These are phyloP conservation scores for Cyphellophora attinorum DNA, from an alignment of 2,329 filamentous ascomycete species.

Conservation along the genomic window DNA sequence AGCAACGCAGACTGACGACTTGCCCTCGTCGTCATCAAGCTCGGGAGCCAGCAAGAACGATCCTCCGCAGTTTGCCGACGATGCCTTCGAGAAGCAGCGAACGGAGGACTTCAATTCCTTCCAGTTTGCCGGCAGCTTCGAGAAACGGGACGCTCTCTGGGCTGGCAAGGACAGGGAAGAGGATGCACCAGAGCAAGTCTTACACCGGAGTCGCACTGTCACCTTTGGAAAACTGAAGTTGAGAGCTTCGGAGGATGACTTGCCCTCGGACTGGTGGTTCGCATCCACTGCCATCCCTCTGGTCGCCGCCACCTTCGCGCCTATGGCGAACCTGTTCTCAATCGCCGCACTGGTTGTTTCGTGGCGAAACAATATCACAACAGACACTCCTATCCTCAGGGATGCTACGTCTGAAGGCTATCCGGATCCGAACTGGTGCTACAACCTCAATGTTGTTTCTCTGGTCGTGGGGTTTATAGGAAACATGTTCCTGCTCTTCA, in stretches of 20 bases:
- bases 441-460: constrained; percentile 67
- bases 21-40: too few species aligned
- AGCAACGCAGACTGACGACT: too few species aligned
- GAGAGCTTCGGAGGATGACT: constrained; percentile 32
- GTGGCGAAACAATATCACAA: constrained; percentile 54
- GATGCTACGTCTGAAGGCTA: constrained; percentile 42
- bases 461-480: constrained; percentile 66
- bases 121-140: too few species aligned
- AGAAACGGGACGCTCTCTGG: too few species aligned
- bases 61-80: too few species aligned
- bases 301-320: constrained; percentile 73
- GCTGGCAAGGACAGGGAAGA: too few species aligned
- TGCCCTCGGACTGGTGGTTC: constrained; percentile 38
- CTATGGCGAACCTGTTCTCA: constrained; percentile 77
- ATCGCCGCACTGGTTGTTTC: constrained; percentile 74
- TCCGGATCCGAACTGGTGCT: constrained; percentile 63
- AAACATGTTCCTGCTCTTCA: constrained; percentile 74
- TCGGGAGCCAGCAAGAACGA: too few species aligned
- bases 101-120: too few species aligned
- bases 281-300: constrained; percentile 55
- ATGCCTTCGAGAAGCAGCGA: too few species aligned
- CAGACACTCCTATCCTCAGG: constrained; percentile 37
- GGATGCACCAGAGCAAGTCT: neutral
- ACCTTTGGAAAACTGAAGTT: constrained; percentile 21
- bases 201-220: constrained; percentile 1